These are phyloP conservation scores for Magnusiomyces starmeri DNA, from an alignment of 1,139 yeast genomes.

Conservation along the genomic window DNA sequence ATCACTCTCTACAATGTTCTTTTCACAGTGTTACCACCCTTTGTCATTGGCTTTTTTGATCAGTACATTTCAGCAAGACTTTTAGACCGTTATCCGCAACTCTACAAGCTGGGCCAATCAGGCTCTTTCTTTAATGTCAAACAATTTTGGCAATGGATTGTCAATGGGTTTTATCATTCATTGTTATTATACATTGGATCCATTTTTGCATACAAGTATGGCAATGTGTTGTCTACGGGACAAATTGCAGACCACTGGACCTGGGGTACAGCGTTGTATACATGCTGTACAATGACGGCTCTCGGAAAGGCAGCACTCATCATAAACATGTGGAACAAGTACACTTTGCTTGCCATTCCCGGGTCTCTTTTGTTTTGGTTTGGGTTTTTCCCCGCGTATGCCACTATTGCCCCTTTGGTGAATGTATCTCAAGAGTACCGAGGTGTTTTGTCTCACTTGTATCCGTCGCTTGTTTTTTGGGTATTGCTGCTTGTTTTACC, in stretches of 20 bases:
- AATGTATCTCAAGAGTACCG: conserved; percentile 78
- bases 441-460: conserved; percentile 71
- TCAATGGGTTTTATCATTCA: conserved; percentile 92
- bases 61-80: conserved; percentile 90
- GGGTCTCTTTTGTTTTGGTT: conserved; percentile 88
- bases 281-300: conserved; percentile 82
- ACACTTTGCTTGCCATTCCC: conserved; percentile 85
- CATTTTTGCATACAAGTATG: conserved; percentile 59
- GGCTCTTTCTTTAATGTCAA: conserved; percentile 83
- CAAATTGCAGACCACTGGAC: conserved; percentile 83
- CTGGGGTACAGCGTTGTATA: conserved; percentile 88
- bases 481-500: conserved; percentile 71
- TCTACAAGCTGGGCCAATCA: conserved; percentile 83
- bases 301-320: conserved; percentile 92
- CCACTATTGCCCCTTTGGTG: conserved; percentile 74
- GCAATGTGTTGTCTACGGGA: conserved; percentile 63
- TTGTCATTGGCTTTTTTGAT: conserved; percentile 92
- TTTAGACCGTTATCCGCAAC: conserved; percentile 84
- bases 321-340: conserved; percentile 92
- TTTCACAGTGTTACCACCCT: conserved; percentile 92
- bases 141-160: conserved; percentile 96
- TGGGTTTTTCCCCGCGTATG: conserved; percentile 78
- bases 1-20: conserved; percentile 93
- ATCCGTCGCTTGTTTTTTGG: conserved; percentile 81
- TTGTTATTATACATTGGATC: conserved; percentile 74